Percentiles rank a stretch among this genome's conserved stretches.
Evolutionary conservation across 169 alveolate species (phyloP).

Genomic region (Plasmodium cynomolgi): DNA sequence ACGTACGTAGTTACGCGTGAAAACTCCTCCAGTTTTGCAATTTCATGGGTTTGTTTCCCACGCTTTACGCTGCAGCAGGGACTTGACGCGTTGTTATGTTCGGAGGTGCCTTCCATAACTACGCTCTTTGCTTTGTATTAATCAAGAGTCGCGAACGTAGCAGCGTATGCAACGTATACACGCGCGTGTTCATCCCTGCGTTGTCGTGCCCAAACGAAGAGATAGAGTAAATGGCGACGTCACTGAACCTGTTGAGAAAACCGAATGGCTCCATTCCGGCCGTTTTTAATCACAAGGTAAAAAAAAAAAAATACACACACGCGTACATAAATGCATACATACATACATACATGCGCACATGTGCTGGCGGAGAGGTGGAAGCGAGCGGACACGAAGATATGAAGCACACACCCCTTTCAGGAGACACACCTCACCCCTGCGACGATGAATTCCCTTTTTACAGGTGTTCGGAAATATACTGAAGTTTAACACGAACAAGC

Average conservation of each 20-base stretch:
- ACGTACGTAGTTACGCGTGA: background rate
- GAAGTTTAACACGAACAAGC: slow-evolving; percentile 26
- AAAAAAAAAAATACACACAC: background rate
- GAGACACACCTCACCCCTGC: background rate
- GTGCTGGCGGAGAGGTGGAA: background rate
- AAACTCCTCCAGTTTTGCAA: background rate
- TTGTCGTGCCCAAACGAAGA: background rate
- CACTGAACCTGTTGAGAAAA: slow-evolving; percentile 15
- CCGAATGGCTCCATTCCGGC: slow-evolving; percentile 5
- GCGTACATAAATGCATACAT: background rate
- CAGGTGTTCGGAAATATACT: slow-evolving; percentile 47
- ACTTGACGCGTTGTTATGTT: background rate
- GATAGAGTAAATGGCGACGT: slow-evolving; percentile 22
- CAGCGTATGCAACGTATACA: background rate
- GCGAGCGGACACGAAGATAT: too few species aligned
- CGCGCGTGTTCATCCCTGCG: background rate
- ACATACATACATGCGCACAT: background rate
- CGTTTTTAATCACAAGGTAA: slow-evolving; percentile 39
- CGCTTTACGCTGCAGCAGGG: background rate
- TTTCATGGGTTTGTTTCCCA: background rate
- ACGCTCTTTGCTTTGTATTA: background rate
- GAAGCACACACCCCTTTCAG: background rate
- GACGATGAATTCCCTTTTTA: background rate
- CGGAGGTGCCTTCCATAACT: background rate
- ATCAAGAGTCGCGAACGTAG: background rate